These are phyloP conservation scores for Paxillus ammoniavirescens DNA, from an alignment of 768 basidiomycete genomes.

Conservation along the genomic window DNA sequence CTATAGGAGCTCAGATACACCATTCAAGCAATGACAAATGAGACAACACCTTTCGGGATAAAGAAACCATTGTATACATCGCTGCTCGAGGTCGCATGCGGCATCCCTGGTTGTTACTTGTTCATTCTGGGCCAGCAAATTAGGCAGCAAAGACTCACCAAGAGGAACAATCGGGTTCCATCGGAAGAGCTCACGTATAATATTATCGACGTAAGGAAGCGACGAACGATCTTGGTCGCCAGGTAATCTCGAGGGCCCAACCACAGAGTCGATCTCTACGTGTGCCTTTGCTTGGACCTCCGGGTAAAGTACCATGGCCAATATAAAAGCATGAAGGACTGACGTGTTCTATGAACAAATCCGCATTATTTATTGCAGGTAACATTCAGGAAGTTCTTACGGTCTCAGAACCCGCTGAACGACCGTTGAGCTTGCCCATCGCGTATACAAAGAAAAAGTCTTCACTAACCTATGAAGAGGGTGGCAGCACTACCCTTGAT, in stretches of 20 bases:
- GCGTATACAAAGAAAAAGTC: not conserved
- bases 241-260: constrained; percentile 13
- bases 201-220: constrained; percentile 15
- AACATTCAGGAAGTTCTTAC: not conserved
- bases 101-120: constrained; percentile 2
- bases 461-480: constrained; percentile 2
- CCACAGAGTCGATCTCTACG: constrained; percentile 16
- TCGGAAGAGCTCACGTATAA: constrained; percentile 10
- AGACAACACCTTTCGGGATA: constrained; percentile 34
- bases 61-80: constrained; percentile 24
- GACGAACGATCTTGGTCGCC: constrained; percentile 5
- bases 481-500: constrained; percentile 3
- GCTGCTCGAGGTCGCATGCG: constrained; percentile 3
- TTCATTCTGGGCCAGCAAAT: constrained; percentile 4
- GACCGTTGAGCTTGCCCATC: too few species aligned
- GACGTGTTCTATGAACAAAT: not conserved
- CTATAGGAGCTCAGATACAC: not conserved
- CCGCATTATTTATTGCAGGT: not conserved
- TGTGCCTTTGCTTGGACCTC: constrained; percentile 15
- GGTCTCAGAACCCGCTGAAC: constrained; percentile 5
- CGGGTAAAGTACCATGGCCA: constrained; percentile 20
- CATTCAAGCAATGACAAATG: not conserved
- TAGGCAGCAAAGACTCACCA: constrained; percentile 9
- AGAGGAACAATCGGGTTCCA: constrained; percentile 5
- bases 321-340: constrained; percentile 8